Evolutionary conservation across 345 rosid species (phyloP).

Genomic region (Dimocarpus longan): DNA sequence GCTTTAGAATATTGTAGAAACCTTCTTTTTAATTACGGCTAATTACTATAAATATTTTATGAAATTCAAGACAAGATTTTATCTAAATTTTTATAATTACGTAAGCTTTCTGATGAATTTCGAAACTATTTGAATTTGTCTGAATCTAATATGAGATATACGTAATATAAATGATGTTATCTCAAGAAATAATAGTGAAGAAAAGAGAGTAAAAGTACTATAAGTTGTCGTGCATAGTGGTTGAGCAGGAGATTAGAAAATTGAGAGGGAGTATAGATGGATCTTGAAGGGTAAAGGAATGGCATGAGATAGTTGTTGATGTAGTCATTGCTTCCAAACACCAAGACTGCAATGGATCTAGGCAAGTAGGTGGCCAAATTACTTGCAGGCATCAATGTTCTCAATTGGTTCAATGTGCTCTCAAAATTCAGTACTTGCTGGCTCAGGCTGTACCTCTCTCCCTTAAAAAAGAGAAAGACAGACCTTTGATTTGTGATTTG

Average conservation of each 20-base stretch:
- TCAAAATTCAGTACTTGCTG: conserved; percentile 73
- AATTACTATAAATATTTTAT: no score
- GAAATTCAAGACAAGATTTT: no score
- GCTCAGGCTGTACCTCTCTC: conserved; percentile 59
- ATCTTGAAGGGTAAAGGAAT: conserved; percentile 54
- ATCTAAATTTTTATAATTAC: no score
- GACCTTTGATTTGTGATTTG: neutral
- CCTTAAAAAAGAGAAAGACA: conserved; percentile 33
- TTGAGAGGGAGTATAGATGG: conserved; percentile 52
- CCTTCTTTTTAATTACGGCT: no score
- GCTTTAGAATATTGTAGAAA: neutral
- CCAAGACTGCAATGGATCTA: conserved; percentile 55
- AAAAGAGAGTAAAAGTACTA: conserved; percentile 29
- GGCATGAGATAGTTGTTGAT: conserved; percentile 93
- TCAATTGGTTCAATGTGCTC: conserved; percentile 57
- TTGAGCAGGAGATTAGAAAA: conserved; percentile 68
- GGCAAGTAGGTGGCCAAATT: conserved; percentile 50
- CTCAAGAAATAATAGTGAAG: neutral
- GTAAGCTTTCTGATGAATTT: neutral
- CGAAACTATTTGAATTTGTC: no score
- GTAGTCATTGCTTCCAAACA: conserved; percentile 92
- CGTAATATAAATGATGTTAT: no score
- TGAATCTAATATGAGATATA: no score
- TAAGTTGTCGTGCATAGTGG: conserved; percentile 62
- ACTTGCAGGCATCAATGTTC: conserved; percentile 46